Percentiles rank a stretch among this genome's conserved stretches.
These are phyloP conservation scores for Pelargonium fulgidum DNA, from an alignment of 441 rosid genomes.

Conservation along the genomic window DNA sequence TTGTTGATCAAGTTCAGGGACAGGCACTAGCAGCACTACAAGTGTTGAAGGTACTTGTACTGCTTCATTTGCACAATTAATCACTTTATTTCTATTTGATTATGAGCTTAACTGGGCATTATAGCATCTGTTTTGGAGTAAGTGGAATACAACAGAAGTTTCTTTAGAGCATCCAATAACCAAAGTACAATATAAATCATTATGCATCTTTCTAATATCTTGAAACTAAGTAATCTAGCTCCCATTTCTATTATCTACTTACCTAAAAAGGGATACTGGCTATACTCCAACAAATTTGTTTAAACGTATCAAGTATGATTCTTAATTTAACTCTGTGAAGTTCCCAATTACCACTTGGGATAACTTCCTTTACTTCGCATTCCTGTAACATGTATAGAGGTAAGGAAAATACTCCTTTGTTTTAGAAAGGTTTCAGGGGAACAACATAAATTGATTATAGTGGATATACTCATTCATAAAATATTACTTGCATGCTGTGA, in stretches of 20 bases:
- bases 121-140: background rate
- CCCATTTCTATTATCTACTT: background rate
- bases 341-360: background rate
- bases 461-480: background rate
- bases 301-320: background rate
- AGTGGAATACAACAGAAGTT: background rate
- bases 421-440: background rate
- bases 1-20: constrained; percentile 80
- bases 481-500: background rate
- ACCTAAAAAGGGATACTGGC: background rate
- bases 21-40: constrained; percentile 86
- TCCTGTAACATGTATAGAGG: background rate
- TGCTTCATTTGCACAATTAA: background rate
- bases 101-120: background rate
- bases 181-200: background rate
- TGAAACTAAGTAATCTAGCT: background rate
- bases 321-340: background rate
- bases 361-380: background rate
- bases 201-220: background rate
- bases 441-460: background rate
- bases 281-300: background rate
- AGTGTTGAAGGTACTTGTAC: constrained; percentile 33
- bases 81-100: background rate
- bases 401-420: background rate
- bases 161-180: background rate